Evolutionary conservation across 495 filamentous ascomycete genomes (phyloP).

Genomic region (Usnea hakonensis): DNA sequence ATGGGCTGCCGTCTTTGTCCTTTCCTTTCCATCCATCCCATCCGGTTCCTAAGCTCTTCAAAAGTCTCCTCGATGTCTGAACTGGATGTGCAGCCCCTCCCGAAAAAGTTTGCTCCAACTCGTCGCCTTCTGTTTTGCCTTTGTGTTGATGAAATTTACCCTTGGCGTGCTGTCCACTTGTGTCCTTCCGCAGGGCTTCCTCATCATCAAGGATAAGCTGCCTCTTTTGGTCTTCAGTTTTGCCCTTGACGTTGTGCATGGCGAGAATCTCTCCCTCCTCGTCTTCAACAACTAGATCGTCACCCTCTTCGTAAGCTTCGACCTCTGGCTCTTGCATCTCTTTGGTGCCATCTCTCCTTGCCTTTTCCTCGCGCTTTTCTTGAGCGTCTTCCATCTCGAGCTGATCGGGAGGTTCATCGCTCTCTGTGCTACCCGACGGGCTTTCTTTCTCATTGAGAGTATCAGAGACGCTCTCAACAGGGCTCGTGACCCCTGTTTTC

Average conservation of each 20-base stretch:
- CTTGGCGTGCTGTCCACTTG: conserved; percentile 36
- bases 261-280: conserved; percentile 78
- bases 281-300: conserved; percentile 77
- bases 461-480: conserved; percentile 33
- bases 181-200: conserved; percentile 52
- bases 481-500: conserved; percentile 31
- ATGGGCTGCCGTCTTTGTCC: conserved; percentile 13
- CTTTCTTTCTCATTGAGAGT: conserved; percentile 30
- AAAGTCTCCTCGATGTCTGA: conserved; percentile 28
- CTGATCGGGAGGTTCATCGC: conserved; percentile 19
- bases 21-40: conserved; percentile 37
- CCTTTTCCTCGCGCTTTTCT: conserved; percentile 30
- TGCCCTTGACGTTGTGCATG: conserved; percentile 38
- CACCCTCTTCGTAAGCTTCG: conserved; percentile 75
- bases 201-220: conserved; percentile 50
- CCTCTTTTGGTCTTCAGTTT: conserved; percentile 39
- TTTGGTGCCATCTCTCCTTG: conserved; percentile 27
- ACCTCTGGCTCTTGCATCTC: conserved; percentile 36
- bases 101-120: conserved; percentile 32
- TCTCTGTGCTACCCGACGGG: conserved; percentile 19
- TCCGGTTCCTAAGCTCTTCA: conserved; percentile 27
- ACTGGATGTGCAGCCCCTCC: conserved; percentile 29
- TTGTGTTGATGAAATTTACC: conserved; percentile 38
- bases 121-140: conserved; percentile 38
- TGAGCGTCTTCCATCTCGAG: conserved; percentile 21